Percentiles rank a stretch among this genome's conserved stretches.
These are phyloP conservation scores for Groenewaldozyma sp. DNA, from an alignment of 1,139 yeast species.

Conservation along the genomic window DNA sequence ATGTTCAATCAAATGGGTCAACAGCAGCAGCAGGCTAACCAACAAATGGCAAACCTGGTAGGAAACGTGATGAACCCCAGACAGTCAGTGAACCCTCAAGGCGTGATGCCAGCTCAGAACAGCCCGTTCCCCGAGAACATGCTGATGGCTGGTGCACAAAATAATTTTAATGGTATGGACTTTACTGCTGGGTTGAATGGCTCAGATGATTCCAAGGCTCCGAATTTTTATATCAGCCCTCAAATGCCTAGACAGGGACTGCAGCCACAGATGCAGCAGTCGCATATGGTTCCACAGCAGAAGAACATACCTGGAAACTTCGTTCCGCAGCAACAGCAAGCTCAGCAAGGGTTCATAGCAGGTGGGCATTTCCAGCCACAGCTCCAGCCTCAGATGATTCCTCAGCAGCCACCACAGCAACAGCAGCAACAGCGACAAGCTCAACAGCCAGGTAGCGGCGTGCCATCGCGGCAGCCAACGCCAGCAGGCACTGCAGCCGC, in stretches of 20 bases:
- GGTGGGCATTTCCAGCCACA: slow-evolving; percentile 5
- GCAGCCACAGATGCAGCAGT: slow-evolving; percentile 7
- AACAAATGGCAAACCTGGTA: neutral
- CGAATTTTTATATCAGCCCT: too few relatives aligned
- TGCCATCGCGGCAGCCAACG: neutral
- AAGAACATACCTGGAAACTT: neutral
- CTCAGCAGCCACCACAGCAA: slow-evolving; percentile 5
- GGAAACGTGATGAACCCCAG: slow-evolving; percentile 1
- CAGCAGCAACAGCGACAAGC: slow-evolving; percentile 9
- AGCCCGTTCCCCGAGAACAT: too few relatives aligned
- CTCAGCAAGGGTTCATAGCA: slow-evolving; percentile 3
- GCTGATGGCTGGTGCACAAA: too few relatives aligned
- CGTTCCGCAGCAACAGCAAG: neutral
- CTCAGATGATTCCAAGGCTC: too few relatives aligned
- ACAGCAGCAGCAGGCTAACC: neutral
- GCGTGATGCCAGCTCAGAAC: too few relatives aligned
- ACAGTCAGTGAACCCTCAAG: too few relatives aligned
- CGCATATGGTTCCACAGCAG: too few relatives aligned
- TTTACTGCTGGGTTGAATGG: too few relatives aligned
- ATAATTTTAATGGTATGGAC: too few relatives aligned
- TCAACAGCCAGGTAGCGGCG: slow-evolving; percentile 1
- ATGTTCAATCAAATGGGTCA: slow-evolving; percentile 4
- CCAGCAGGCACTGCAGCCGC: neutral
- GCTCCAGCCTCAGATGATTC: slow-evolving; percentile 8
- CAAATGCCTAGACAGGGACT: too few relatives aligned